A percentile compares a stretch with the other conserved stretches of the same genome.
Evolutionary conservation across 2,329 filamentous ascomycete species (phyloP).

Genomic region (Penicillium sp.): DNA sequence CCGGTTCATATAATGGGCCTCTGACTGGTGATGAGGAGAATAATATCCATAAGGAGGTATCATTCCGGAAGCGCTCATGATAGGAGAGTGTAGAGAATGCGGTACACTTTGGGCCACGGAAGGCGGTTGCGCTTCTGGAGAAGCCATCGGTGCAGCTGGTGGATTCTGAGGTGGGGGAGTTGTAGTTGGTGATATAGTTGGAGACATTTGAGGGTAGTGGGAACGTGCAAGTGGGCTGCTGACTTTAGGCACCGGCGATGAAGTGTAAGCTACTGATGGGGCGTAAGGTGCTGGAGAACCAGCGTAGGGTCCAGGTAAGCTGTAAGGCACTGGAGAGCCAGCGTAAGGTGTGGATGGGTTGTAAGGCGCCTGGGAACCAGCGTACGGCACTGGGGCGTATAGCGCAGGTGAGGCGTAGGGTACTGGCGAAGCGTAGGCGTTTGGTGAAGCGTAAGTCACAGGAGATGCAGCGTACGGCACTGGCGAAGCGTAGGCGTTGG

Average conservation of each 20-base stretch:
- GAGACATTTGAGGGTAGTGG: slow-evolving; percentile 36
- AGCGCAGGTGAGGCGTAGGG: slow-evolving; percentile 18
- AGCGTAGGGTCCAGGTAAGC: slow-evolving; percentile 2
- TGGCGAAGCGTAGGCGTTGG: slow-evolving; percentile 21
- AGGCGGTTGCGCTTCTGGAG: slow-evolving; percentile 19
- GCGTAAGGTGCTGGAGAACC: slow-evolving; percentile 6
- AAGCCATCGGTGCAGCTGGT: slow-evolving; percentile 19
- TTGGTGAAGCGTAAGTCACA: background rate
- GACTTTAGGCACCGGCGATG: slow-evolving; percentile 32
- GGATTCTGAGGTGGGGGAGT: slow-evolving; percentile 22
- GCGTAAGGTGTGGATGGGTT: slow-evolving; percentile 2
- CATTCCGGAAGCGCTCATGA: slow-evolving; percentile 35
- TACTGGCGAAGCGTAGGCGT: slow-evolving; percentile 24
- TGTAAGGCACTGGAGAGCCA: slow-evolving; percentile 4
- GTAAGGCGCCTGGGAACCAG: background rate
- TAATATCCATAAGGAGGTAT: slow-evolving; percentile 34
- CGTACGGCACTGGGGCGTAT: background rate
- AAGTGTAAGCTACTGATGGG: slow-evolving; percentile 14
- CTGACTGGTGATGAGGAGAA: slow-evolving; percentile 28
- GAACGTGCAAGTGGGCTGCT: slow-evolving; percentile 37
- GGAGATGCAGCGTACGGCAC: slow-evolving; percentile 8
- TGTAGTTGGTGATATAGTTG: slow-evolving; percentile 35
- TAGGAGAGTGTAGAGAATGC: slow-evolving; percentile 36
- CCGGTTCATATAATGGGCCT: slow-evolving; percentile 29
- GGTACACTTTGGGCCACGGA: slow-evolving; percentile 29